Evolutionary conservation across 257 asterid species (phyloP), one percentile per base, ranked within the genome.

Genomic region (Parsonsia alboflavescens): DNA sequence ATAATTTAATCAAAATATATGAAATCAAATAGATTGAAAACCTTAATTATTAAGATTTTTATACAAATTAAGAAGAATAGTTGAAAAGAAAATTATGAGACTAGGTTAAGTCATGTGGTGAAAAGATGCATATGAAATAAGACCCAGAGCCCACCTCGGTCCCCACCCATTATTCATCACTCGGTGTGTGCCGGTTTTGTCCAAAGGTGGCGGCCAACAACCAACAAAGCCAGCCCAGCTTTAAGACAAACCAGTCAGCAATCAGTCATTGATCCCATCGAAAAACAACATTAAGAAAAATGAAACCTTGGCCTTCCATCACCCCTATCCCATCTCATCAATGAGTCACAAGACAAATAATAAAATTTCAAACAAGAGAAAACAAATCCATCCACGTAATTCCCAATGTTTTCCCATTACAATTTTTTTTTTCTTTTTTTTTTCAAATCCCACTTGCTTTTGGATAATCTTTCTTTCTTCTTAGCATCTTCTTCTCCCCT

Each of bases 151-250:
- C 12, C 50, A 33, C 12, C 13, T 9, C 50, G 0, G 12, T 10
- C 50, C 10, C 12, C 50, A 7, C 50, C 54, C 54, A 3, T n/a
- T 21, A 12, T 56, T 56, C 11, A 62, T 28, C 13, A 62, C 13
- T 63, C 64, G 5, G n/a, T 50, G 74, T 80, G 44, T 65, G 63
- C 26, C 53, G 44, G 46, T 1, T 17, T 64, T 64, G 70, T 64
- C 70, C 8, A 64, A 10, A 44, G 63, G 78, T 42, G 59, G 78
- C 49, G 49, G 70, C 50, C 74, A 75, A 49, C 78, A 71, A 75
- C 64, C 54, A 70, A 65, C 80, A 75, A 74, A 72, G 76, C 82
- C 76, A 78, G 68, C 82, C 78, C 7, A 54, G 59, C 73, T 63
- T 77, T 39, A 8, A 48, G 71, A 77, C 78, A 81, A 64, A 75